Evolutionary conservation across 2,329 filamentous ascomycete genomes (phyloP).

Genomic region (Aotearoamyces nothofagi): DNA sequence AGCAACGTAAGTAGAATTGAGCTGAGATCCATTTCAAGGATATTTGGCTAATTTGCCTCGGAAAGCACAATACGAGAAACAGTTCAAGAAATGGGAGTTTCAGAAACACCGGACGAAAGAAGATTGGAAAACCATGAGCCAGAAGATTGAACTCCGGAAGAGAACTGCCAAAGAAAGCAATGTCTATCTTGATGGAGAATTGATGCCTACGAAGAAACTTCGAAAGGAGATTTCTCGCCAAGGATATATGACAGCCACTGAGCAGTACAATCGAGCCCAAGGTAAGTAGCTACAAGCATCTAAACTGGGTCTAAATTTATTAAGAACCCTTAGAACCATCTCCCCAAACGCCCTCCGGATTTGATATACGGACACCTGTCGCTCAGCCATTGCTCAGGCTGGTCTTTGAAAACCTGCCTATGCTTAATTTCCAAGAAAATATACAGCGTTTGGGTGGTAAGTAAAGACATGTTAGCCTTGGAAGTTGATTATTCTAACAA

Average conservation of each 20-base stretch:
- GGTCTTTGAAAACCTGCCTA: constrained; percentile 1
- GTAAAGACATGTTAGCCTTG: no score
- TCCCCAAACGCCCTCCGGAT: constrained; percentile 3
- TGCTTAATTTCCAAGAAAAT: constrained; percentile 1
- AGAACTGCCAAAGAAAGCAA: constrained; percentile 3
- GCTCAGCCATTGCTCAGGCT: background rate
- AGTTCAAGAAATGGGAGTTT: constrained; percentile 6
- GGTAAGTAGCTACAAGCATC: background rate
- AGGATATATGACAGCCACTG: constrained; percentile 1
- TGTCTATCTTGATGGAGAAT: constrained; percentile 1
- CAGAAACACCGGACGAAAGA: constrained; percentile 4
- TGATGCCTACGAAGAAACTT: constrained; percentile 3
- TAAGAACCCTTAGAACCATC: constrained; percentile 1
- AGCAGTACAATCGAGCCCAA: background rate
- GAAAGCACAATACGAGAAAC: constrained; percentile 7
- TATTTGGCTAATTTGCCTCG: no score
- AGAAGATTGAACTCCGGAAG: constrained; percentile 2
- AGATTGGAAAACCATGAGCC: constrained; percentile 4
- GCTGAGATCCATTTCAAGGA: no score
- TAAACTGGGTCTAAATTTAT: constrained; percentile 1
- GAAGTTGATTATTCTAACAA: background rate
- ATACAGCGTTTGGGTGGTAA: background rate
- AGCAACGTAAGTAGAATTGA: no score
- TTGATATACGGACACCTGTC: constrained; percentile 2
- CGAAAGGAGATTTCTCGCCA: constrained; percentile 4